Conservation (phyloP, 176 grass and related monocot genomes). For the Thinopyrum elongatum region DNA sequence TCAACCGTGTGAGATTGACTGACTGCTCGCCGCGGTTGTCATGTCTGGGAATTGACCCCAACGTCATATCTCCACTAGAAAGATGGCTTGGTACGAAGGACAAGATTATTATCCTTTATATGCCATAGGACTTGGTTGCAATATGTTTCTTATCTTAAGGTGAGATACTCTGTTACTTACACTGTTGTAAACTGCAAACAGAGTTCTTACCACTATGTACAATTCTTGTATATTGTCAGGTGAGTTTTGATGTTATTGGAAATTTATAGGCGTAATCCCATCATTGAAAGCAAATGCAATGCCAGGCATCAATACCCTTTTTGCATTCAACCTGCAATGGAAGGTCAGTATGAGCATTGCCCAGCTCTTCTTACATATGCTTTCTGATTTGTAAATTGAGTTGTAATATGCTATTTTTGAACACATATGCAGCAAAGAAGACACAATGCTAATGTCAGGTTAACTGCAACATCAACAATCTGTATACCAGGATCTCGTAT, state of each 20-base stretch:
- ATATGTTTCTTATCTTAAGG: conserved; percentile 14
- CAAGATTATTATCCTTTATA: conserved; percentile 14
- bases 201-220: background rate
- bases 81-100: background rate
- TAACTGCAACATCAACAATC: background rate
- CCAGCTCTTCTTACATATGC: background rate
- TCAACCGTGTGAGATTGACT: background rate
- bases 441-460: background rate
- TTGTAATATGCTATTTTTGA: conserved; percentile 12
- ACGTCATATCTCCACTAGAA: background rate
- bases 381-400: conserved; percentile 30
- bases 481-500: background rate
- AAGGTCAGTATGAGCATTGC: conserved; percentile 27
- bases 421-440: conserved; percentile 12
- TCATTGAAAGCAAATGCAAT: background rate
- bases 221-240: conserved; percentile 16
- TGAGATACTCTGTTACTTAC: background rate
- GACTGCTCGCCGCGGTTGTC: background rate
- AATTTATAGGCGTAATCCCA: background rate
- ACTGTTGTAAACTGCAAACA: conserved; percentile 7
- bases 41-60: background rate
- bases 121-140: background rate
- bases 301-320: background rate
- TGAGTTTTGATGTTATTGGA: conserved; percentile 13
- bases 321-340: conserved; percentile 21